Evolutionary conservation across 345 rosid genomes (phyloP), one percentile per base, ranked within the genome.

Genomic region (Corchorus olitorius): DNA sequence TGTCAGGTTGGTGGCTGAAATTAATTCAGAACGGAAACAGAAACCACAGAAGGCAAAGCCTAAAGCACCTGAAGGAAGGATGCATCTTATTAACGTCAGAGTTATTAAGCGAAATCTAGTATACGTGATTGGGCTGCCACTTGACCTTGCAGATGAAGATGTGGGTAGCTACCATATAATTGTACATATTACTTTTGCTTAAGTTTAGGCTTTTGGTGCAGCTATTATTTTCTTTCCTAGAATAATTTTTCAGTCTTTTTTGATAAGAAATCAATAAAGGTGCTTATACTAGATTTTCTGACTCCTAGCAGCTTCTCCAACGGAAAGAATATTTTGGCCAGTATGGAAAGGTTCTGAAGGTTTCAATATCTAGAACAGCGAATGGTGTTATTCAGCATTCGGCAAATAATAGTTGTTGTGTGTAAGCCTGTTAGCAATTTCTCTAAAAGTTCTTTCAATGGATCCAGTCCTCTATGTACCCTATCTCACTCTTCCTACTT

Each of bases 61-160:
- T 65, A 92, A 88, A 70, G 71, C 87, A 73, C 79, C 88, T 73
- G 91, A 90, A 20, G 95, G 91, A 78, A 88, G 88, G 72, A 88
- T 82, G 79, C 90, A 92, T 39, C 92, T 92, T 27, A 87, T 79
- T 74, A 89, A 81, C 78, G 85, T 90, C 72, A 82, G 93, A 70
- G 94, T 92, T 59, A 84, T 92, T 61, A 90, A 83, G 60, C 78
- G 90, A 77, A 92, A 90, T 74, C 94, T 92, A 50, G 94, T 92
- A 60, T 92, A 88, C 81, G 85, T 92, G 48, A 83, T 92, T 74
- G 97, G 97, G 58, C 76, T 88, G 81, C 91, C 94, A 1, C 88
- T 90, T 75, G 77, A 84, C 75, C 86, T 92, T 35, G 94, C 94
- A 68, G 91, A 89, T 83, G 97, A 90, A 84, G 89, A 87, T 79